Evolutionary conservation across 1,284 basidiomycete genomes (phyloP), one percentile per base, ranked within the genome.

Genomic region (Fomitopsis pinicola): DNA sequence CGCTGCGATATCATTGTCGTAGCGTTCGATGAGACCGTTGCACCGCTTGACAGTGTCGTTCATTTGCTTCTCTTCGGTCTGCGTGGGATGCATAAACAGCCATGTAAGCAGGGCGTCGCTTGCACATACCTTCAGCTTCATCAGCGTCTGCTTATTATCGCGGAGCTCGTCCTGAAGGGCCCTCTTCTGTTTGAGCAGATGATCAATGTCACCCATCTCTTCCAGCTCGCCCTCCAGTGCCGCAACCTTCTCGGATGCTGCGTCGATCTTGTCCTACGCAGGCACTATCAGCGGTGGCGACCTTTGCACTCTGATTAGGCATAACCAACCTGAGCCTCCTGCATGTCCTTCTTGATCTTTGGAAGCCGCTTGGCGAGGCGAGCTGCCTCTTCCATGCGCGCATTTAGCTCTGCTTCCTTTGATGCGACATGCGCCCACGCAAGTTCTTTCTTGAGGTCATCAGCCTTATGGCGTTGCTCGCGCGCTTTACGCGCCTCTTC

Each of bases 371-470:
- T 75, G 60, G 77, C 68, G 17, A 78, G 67, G 66, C 80, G 83
- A 0, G 78, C 84, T 1, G 79, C 76, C 9, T 85, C 84, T 42
- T 77, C 76, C n/a, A 82, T 65, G 66, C 85, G 83, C 42, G 67
- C 67, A 46, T 75, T 74, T 72, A 91, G 70, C 71, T 91, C 82
- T 80, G 78, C 74, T 70, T 92, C 82, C 70, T 94, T 95, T 14
- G 78, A 78, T 3, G 80, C 81, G 14, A 98, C 94, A 69, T 93
- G 91, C 8, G 92, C 84, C 97, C 97, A 98, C 0, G 93, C 94
- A 10, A 94, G 75, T 73, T 96, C 91, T 65, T 87, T 86, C 77
- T 92, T 90, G 56, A 95, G 77, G 19, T 86, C 83, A 44, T 87
- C 83, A 5, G 84, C 80, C 70, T 85, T 89, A 65, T 84, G 77